Evolutionary conservation across 305 asterid genomes (phyloP).

Genomic region (Fraxinus floribunda): DNA sequence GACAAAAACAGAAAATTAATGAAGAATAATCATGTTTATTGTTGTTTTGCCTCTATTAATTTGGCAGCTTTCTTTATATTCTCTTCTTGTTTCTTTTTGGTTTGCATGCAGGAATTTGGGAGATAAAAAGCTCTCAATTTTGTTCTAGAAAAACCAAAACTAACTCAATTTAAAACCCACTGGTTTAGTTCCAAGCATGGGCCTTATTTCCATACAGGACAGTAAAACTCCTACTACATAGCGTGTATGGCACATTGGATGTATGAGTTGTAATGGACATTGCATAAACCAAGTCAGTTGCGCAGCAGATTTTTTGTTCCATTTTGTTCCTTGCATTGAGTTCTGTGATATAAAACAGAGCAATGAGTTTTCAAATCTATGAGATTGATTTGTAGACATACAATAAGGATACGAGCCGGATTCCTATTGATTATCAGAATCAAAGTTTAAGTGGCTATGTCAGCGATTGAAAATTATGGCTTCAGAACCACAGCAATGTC

Average conservation of each 20-base stretch:
- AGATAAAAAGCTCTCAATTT: background rate
- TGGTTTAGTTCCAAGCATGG: background rate
- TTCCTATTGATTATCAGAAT: background rate
- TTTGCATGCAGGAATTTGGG: background rate
- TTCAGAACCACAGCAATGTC: background rate
- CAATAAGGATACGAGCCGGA: background rate
- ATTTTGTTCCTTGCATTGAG: too few species aligned
- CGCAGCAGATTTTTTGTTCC: too few species aligned
- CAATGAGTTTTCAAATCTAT: background rate
- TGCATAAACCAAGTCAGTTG: too few species aligned
- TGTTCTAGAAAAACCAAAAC: background rate
- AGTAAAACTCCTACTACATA: too few species aligned
- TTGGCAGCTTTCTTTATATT: background rate
- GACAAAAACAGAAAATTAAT: background rate
- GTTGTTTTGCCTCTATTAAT: too few species aligned
- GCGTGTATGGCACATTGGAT: too few species aligned
- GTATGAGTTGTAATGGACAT: conserved; percentile 32
- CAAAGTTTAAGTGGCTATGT: background rate
- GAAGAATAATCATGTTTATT: background rate
- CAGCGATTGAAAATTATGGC: background rate
- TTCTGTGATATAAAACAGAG: background rate
- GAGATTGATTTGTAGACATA: background rate
- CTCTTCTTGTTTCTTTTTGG: background rate
- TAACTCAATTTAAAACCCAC: background rate
- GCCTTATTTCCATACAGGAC: background rate